Base-by-base conservation (phyloP, 768 basidiomycete genomes). In the Naganishia kalamii region DNA sequence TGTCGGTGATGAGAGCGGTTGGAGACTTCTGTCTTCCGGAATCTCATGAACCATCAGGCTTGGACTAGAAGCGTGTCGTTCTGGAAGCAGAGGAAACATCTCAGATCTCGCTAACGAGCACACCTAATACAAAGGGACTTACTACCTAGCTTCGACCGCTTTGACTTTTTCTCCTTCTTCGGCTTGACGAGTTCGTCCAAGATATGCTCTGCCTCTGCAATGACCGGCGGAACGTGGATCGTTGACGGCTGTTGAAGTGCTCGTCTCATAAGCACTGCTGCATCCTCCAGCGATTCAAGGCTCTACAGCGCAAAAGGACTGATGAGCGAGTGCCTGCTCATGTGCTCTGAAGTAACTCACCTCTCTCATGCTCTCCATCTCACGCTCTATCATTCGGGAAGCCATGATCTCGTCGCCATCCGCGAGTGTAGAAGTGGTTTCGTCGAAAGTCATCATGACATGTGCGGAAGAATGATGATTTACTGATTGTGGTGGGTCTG, bases 271-370 rank as follows among this genome's bases (percentile, higher is more conserved):
- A 64, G 51, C 13, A 64, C 63, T 13, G 57, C 35, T 12, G 50
- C 33, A 54, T 64, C 63, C 33, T 64, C 63, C 30, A 64, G 41
- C 21, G 54, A 50, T 17, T 64, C 63, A n/a, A 64, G 54, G 30
- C 47, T 64, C 63, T 64, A 7, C 30, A 33, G 19, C 13, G 2
- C 17, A 33, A 23, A 41, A 11, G 10, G 21, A n/a, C 21, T 13
- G 33, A 41, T 41, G 21, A 57, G n/a, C 30, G 21, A n/a, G 11
- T 7, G 37, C 43, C 10, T 8, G 23, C 33, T 12, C 29, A 6
- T 3, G 17, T 6, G 4, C 23, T 33, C 3, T 3, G 23, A 2
- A 1, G 37, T n/a, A 11, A 40, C 54, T 19, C 21, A 57, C 54
- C 54, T 37, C 17, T 7, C 54, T 19, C 54, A 57, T 57, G 12